Evolutionary conservation across 78 protist species (phyloP).

Genomic region (slime mould (Dictyostelium discoideum)): dicty_2.7 NC_007091.3:4443001-4443500

Average conservation of each 20-base stretch:
- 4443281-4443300: neutral
- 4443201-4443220: neutral
- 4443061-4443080: conserved; percentile 11
- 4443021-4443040: neutral
- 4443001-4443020: neutral
- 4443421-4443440: neutral
- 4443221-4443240: neutral
- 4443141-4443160: neutral
- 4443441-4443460: neutral
- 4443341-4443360: neutral
- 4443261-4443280: neutral
- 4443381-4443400: neutral
- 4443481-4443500: neutral
- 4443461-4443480: neutral
- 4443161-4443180: neutral
- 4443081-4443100: conserved; percentile 3
- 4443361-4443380: neutral
- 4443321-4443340: no score
- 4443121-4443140: neutral
- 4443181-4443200: neutral
- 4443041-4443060: neutral
- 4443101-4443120: neutral
- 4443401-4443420: neutral
- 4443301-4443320: neutral
- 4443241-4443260: neutral